These are phyloP conservation scores for Aspergillus hortae DNA, from an alignment of 2,329 filamentous ascomycete genomes.

Conservation along the genomic window DNA sequence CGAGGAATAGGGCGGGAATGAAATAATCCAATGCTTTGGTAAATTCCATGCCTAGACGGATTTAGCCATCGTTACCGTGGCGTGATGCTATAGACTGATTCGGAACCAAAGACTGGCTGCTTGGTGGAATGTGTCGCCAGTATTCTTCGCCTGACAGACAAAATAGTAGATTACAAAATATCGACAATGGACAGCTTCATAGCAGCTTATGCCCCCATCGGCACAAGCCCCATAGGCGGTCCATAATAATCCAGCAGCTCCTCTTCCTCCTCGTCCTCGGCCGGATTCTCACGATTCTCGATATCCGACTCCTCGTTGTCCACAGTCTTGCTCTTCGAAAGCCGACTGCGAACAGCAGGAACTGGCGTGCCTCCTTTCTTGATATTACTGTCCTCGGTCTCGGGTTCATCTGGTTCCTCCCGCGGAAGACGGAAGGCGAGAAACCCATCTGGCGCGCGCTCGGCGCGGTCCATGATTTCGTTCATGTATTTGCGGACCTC, in stretches of 20 bases:
- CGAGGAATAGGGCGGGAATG: too few relatives aligned
- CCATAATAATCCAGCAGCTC: conserved; percentile 41
- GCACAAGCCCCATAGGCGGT: conserved; percentile 32
- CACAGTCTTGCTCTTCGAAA: conserved; percentile 19
- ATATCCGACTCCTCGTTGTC: conserved; percentile 26
- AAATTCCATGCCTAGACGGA: too few relatives aligned
- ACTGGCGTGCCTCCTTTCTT: conserved; percentile 21
- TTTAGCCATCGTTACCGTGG: too few relatives aligned
- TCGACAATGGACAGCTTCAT: neutral
- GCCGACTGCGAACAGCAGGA: conserved; percentile 18
- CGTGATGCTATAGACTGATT: too few relatives aligned
- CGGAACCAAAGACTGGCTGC: too few relatives aligned
- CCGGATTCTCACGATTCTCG: conserved; percentile 14
- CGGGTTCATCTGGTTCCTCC: conserved; percentile 31
- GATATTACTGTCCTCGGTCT: conserved; percentile 16
- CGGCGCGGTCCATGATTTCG: conserved; percentile 54
- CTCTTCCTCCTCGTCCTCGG: conserved; percentile 17
- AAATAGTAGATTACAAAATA: neutral
- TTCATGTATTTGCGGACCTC: conserved; percentile 56
- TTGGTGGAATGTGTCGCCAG: too few relatives aligned
- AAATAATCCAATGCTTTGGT: too few relatives aligned
- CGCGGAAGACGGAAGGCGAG: conserved; percentile 55
- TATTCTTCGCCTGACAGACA: too few relatives aligned
- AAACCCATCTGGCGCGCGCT: conserved; percentile 53
- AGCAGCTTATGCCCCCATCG: conserved; percentile 16